Evolutionary conservation across 106 monocot species (phyloP).

Genomic region (Dendrobium chrysotoxum): DNA sequence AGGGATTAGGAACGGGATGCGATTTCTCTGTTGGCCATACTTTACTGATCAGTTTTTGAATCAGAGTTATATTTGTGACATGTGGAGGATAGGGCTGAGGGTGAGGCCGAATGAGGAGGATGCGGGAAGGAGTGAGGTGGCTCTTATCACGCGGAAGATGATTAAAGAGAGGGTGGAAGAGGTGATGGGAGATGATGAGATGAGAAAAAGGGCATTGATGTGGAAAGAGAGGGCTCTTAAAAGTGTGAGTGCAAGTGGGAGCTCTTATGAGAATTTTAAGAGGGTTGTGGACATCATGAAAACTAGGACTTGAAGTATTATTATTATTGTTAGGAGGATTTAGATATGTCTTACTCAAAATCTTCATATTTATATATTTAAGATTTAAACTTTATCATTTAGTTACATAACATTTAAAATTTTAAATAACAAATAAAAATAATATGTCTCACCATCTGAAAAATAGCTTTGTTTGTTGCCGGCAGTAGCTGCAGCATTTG

Average conservation of each 20-base stretch:
- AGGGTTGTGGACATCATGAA: not conserved
- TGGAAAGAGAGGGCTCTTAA: not conserved
- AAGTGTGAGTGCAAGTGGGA: not conserved
- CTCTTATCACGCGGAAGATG: not conserved
- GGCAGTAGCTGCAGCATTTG: too few relatives aligned
- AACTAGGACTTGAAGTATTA: too few relatives aligned
- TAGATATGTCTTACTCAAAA: too few relatives aligned
- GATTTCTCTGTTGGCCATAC: conserved; percentile 38
- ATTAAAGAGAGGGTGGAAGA: not conserved
- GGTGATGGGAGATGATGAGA: not conserved
- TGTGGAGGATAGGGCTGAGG: conserved; percentile 19
- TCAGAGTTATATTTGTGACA: conserved; percentile 28
- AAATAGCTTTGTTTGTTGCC: too few relatives aligned
- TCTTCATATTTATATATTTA: too few relatives aligned
- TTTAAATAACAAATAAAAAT: too few relatives aligned
- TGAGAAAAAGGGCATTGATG: not conserved
- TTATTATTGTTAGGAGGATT: too few relatives aligned
- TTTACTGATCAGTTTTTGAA: conserved; percentile 30
- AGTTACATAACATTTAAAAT: too few relatives aligned
- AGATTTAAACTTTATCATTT: too few relatives aligned
- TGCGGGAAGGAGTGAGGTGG: not conserved
- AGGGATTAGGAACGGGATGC: conserved; percentile 22
- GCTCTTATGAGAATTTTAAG: not conserved
- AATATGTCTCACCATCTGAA: too few relatives aligned
- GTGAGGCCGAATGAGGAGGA: not conserved